Percentiles rank a stretch among this genome's conserved stretches.
These are phyloP conservation scores for Haplosporangium sp. DNA, from an alignment of 371 early-diverging fungal species.

Conservation along the genomic window DNA sequence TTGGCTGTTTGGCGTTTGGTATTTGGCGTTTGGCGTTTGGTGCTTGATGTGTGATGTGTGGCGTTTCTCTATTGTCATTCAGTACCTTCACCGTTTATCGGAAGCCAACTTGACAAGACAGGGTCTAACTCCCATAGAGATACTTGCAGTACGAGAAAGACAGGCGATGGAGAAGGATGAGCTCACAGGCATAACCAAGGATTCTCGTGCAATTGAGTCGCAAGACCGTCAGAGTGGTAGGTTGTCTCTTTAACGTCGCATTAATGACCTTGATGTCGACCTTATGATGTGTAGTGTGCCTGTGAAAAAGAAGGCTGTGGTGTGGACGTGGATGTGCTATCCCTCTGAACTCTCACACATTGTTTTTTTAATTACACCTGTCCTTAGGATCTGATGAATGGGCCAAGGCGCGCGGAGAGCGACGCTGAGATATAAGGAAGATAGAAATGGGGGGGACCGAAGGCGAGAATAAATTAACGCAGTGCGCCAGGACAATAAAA, in stretches of 20 bases:
- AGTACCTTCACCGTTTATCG: constrained; percentile 33
- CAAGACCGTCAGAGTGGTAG: constrained; percentile 43
- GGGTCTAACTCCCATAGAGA: constrained; percentile 13
- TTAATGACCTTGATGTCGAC: too few relatives aligned
- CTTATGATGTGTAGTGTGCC: too few relatives aligned
- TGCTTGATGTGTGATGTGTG: too few relatives aligned
- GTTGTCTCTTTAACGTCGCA: too few relatives aligned
- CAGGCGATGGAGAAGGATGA: constrained; percentile 30
- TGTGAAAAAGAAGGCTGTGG: too few relatives aligned
- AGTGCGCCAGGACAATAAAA: too few relatives aligned
- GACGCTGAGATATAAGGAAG: constrained; percentile 12
- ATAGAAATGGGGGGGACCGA: too few relatives aligned
- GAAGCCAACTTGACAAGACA: constrained; percentile 27
- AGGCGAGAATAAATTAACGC: too few relatives aligned
- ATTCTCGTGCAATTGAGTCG: constrained; percentile 20
- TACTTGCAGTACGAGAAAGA: constrained; percentile 16
- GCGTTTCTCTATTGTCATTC: too few relatives aligned
- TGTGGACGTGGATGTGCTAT: too few relatives aligned
- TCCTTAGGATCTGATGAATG: constrained; percentile 50
- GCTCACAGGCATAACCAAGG: constrained; percentile 9
- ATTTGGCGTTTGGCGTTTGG: too few relatives aligned
- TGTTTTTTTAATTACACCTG: not conserved
- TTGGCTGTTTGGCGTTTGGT: too few relatives aligned
- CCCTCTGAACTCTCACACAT: not conserved
- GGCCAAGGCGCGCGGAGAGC: constrained; percentile 37